phyloP scores from a whole-genome alignment of 305 asterid species.

The Ajuga reptans region DNA sequence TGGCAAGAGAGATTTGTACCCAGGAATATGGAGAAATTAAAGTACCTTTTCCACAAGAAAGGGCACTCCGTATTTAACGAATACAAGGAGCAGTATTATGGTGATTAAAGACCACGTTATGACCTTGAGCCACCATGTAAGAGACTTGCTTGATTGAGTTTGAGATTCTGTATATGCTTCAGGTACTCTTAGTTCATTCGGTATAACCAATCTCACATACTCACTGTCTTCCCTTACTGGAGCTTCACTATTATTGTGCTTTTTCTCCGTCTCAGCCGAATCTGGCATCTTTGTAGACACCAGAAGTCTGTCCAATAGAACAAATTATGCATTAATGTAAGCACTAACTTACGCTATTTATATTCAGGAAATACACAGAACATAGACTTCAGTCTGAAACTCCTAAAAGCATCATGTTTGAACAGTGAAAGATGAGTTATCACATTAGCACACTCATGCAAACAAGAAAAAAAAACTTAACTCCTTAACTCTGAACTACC shows the following conservation, averaged over 20 bases:
- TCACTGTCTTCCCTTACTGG: slow-evolving; percentile 52
- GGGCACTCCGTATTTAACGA: slow-evolving; percentile 74
- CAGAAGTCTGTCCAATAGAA: slow-evolving; percentile 40
- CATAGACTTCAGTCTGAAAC: neutral
- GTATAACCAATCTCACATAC: slow-evolving; percentile 57
- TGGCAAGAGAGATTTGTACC: slow-evolving; percentile 1
- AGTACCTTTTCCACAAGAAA: slow-evolving; percentile 73
- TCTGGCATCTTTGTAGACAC: slow-evolving; percentile 53
- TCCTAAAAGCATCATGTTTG: neutral
- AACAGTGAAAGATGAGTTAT: neutral
- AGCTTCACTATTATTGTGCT: slow-evolving; percentile 24
- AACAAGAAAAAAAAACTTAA: slow-evolving; percentile 7
- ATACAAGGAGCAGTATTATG: slow-evolving; percentile 37
- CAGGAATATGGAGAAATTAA: slow-evolving; percentile 4
- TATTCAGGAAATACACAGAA: neutral
- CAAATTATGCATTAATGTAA: neutral
- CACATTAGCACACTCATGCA: neutral
- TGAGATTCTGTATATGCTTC: slow-evolving; percentile 34
- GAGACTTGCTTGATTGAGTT: slow-evolving; percentile 32
- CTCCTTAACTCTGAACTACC: neutral
- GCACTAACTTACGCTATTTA: neutral
- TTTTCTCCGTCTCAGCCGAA: slow-evolving; percentile 38
- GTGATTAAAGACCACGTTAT: slow-evolving; percentile 35
- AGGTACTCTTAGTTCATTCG: slow-evolving; percentile 36
- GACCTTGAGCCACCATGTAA: slow-evolving; percentile 62